Percentiles rank a stretch among this genome's conserved stretches.
phyloP scores from a whole-genome alignment of 208 protist genomes.

The Leishmania martiniquensis region DNA sequence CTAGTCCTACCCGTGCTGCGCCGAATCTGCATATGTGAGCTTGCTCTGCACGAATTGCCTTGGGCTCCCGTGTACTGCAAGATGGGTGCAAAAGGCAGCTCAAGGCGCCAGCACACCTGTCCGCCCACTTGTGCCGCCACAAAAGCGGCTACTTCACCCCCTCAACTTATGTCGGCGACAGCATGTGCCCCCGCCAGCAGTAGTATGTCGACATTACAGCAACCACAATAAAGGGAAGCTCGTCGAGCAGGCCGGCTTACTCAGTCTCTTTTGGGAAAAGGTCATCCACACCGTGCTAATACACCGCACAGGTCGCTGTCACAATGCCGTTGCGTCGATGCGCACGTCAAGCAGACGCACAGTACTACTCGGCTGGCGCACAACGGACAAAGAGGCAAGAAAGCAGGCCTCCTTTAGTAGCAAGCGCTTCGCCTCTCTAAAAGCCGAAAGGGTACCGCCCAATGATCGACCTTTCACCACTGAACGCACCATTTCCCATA shows the following conservation, averaged over 20 bases:
- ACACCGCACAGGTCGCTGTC: conserved; percentile 31
- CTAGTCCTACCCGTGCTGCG: conserved; percentile 10
- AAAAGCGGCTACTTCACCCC: conserved; percentile 31
- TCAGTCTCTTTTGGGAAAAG: conserved; percentile 19
- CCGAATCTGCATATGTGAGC: conserved; percentile 31
- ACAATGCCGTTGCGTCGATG: conserved; percentile 44
- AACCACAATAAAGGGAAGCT: conserved; percentile 50
- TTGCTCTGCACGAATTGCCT: conserved; percentile 47
- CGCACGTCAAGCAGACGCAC: conserved; percentile 47
- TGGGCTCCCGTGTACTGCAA: conserved; percentile 31
- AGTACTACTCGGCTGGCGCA: conserved; percentile 34
- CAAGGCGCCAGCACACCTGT: conserved; percentile 33
- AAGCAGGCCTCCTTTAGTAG: conserved; percentile 52
- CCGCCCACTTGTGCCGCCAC: conserved; percentile 37
- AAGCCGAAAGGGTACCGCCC: conserved; percentile 1
- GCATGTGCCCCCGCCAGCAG: conserved; percentile 28
- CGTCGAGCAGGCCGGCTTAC: conserved; percentile 18
- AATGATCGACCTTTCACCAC: neutral
- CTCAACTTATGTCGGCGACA: conserved; percentile 35
- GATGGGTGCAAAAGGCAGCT: conserved; percentile 5
- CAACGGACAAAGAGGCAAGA: conserved; percentile 40
- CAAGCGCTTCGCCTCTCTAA: conserved; percentile 12
- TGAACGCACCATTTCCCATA: neutral
- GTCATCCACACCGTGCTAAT: conserved; percentile 8
- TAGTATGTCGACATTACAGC: conserved; percentile 56